Evolutionary conservation across 2,329 filamentous ascomycete genomes (phyloP), one percentile per base, ranked within the genome.

Genomic region (Nigrospora osmanthi): DNA sequence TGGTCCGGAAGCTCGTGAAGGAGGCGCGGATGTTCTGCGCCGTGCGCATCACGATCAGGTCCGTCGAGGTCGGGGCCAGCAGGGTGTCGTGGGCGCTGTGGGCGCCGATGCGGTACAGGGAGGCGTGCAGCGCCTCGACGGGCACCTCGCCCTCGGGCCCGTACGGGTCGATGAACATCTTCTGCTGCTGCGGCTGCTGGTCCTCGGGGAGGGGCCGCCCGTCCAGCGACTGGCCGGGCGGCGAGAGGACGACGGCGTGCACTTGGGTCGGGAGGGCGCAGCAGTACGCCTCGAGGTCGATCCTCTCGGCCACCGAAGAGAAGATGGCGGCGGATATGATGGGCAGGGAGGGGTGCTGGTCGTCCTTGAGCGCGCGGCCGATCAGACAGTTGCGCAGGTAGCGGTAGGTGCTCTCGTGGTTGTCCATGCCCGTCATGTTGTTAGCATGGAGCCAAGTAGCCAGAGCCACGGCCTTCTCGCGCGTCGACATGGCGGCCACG

Each of bases 281-380:
- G 44, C 87, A 89, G 32, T 81, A 79, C 0, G 90, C 88, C 53
- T 84, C 76, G 39, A 98, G 64, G 2, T 85, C 86, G 12, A 96
- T 61, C 34, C 85, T 76, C 44, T 78, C 74, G 1, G 89, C 90
- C 14, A 97, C 63, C 46, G 81, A 83, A 58, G 86, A 93, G 65
- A 85, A 98, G 50, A 97, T 95, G 48, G 84, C 85, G 45, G 85
- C 85, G 2, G 89, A 93, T 49, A 96, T 85, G 42, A 96, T 74
- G 2, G 91, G 93, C 10, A 96, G 73, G 2, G 89, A 91, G 28
- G 87, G 82, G 56, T 95, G 89, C 0, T 77, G 74, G 7, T 77
- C 67, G 41, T 86, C 81, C 33, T 80, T 81, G 37, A 97, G 70
- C 4, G 87, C 88, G 49, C 94, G 73, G 11, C 89, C 89, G 45